Percentiles rank a stretch among this genome's conserved stretches.
Conservation (phyloP, 1,284 basidiomycete genomes). For the Cerioporus squamosus region DNA sequence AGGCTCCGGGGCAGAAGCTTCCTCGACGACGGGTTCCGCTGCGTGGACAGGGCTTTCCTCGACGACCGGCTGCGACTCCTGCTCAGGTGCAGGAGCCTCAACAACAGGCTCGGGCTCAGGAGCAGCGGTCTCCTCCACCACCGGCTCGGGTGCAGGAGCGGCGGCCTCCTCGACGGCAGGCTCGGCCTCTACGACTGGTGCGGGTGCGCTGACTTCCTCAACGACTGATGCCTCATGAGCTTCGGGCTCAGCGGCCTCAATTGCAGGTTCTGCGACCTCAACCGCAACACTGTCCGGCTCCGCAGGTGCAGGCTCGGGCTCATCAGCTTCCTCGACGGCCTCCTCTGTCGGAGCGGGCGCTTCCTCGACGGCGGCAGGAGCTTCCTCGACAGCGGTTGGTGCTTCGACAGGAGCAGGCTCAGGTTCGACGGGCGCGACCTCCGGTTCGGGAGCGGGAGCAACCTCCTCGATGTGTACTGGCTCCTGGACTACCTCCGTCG, state of each 20-base stretch:
- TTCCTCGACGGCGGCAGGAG: not conserved
- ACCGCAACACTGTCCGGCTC: not conserved
- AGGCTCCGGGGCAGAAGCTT: not conserved
- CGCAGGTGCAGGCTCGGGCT: not conserved
- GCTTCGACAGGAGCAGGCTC: not conserved
- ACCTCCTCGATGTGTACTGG: conserved; percentile 5
- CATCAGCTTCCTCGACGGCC: not conserved
- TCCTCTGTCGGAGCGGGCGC: not conserved
- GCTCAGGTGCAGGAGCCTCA: not conserved
- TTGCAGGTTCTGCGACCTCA: not conserved
- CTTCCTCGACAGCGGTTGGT: not conserved
- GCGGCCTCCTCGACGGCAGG: conserved; percentile 3
- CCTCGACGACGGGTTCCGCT: conserved; percentile 8
- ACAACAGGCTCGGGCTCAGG: conserved; percentile 1
- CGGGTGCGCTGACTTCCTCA: not conserved
- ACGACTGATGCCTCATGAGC: not conserved
- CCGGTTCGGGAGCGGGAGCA: conserved; percentile 1
- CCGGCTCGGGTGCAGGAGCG: not conserved
- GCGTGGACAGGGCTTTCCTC: not conserved
- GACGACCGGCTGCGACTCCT: not conserved
- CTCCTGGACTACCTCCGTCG: conserved; percentile 1
- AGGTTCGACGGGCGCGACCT: conserved; percentile 1
- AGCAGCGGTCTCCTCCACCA: conserved; percentile 2
- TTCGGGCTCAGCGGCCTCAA: not conserved
- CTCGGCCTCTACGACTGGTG: not conserved